Conservation (phyloP, 73 alveolate genomes). For the Paramecium bursaria region DNA sequence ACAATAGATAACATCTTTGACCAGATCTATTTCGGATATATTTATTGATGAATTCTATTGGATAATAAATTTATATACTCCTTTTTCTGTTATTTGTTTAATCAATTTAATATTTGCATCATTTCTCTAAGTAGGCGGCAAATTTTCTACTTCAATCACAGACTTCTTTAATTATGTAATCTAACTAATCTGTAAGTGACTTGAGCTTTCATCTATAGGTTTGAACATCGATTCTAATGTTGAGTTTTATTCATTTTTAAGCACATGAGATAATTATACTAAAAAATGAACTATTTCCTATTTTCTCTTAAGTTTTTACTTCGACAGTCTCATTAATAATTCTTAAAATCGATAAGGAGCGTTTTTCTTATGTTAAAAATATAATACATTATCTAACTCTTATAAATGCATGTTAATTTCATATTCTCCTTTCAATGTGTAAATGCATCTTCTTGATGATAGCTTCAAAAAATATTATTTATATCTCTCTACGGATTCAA, state of each 20-base stretch:
- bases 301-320: conserved; percentile 23
- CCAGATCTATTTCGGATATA: conserved; percentile 52
- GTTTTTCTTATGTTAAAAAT: background rate
- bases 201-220: background rate
- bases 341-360: background rate
- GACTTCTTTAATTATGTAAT: background rate
- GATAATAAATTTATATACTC: background rate
- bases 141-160: background rate
- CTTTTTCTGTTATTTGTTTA: background rate
- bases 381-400: background rate
- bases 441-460: background rate
- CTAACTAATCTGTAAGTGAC: background rate
- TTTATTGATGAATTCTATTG: conserved; percentile 20
- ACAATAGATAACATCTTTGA: conserved; percentile 56
- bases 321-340: background rate
- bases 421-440: background rate
- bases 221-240: background rate
- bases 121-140: background rate
- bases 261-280: background rate
- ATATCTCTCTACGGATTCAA: background rate
- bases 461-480: conserved; percentile 6
- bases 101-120: background rate
- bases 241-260: background rate
- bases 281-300: conserved; percentile 18
- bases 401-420: background rate